Conservation (phyloP, 805 yeast species). For the Kluyveromyces wickerhamii region DNA sequence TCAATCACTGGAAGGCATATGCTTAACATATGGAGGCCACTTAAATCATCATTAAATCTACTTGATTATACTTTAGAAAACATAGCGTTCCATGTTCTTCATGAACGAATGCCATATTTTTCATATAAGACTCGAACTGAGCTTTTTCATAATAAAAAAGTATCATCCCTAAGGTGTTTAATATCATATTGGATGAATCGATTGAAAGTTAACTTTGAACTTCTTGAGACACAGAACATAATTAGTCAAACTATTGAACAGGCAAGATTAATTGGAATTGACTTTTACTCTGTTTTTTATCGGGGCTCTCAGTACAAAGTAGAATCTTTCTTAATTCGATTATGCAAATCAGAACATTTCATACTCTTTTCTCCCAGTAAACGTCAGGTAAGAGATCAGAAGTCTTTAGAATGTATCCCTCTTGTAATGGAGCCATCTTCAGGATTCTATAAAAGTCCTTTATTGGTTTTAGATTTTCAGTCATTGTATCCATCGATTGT, state of each 20-base stretch:
- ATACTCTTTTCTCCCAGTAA: constrained; percentile 73
- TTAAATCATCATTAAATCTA: constrained; percentile 56
- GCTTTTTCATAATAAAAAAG: constrained; percentile 32
- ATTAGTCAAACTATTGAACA: constrained; percentile 70
- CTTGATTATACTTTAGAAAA: constrained; percentile 71
- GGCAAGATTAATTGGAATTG: constrained; percentile 81
- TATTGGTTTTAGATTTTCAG: constrained; percentile 87
- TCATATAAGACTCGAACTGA: constrained; percentile 40
- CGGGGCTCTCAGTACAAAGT: constrained; percentile 94
- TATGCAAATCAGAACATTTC: constrained; percentile 69
- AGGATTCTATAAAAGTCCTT: constrained; percentile 77
- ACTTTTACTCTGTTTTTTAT: constrained; percentile 77
- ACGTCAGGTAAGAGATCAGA: constrained; percentile 72
- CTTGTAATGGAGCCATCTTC: constrained; percentile 89
- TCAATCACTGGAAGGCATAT: constrained; percentile 73
- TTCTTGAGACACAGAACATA: constrained; percentile 56
- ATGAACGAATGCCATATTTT: constrained; percentile 59
- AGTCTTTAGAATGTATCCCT: constrained; percentile 81
- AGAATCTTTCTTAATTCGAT: constrained; percentile 69
- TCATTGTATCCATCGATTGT: constrained; percentile 89
- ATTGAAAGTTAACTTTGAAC: constrained; percentile 33
- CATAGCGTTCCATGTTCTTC: constrained; percentile 59
- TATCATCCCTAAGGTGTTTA: constrained; percentile 32
- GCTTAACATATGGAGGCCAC: constrained; percentile 74
- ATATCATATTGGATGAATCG: constrained; percentile 41